These are phyloP conservation scores for Phytophthora syringae DNA, from an alignment of 352 stramenopile genomes.

Conservation along the genomic window DNA sequence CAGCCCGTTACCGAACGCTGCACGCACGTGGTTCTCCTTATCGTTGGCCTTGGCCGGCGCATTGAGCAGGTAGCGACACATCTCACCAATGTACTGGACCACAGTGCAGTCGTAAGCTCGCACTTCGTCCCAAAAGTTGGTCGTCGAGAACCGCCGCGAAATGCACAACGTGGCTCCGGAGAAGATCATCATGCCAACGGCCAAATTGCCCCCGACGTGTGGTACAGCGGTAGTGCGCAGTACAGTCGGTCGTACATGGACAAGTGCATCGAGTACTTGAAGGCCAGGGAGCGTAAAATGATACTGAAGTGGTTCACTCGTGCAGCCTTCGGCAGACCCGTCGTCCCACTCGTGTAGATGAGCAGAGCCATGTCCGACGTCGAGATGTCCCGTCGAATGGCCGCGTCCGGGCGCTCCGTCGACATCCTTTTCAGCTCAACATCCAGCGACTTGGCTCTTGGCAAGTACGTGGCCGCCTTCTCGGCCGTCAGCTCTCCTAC, in stretches of 20 bases:
- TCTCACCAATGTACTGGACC: conserved; percentile 92
- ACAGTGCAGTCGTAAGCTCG: conserved; percentile 71
- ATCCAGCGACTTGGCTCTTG: conserved; percentile 58
- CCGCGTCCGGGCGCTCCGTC: conserved; percentile 28
- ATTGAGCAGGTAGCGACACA: conserved; percentile 88
- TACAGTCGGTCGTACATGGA: conserved; percentile 75
- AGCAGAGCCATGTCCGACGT: conserved; percentile 72
- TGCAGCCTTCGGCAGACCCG: conserved; percentile 79
- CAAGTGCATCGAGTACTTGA: conserved; percentile 59
- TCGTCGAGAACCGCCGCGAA: conserved; percentile 75
- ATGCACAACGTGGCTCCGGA: conserved; percentile 80
- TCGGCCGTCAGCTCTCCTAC: conserved; percentile 27
- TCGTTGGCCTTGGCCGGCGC: conserved; percentile 54
- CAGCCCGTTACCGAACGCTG: conserved; percentile 92
- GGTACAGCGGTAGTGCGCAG: conserved; percentile 84
- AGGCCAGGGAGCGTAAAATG: conserved; percentile 60
- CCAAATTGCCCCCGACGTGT: conserved; percentile 86
- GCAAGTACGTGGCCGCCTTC: conserved; percentile 19
- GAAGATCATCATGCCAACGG: conserved; percentile 83
- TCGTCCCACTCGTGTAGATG: conserved; percentile 91
- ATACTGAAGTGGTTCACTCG: conserved; percentile 81
- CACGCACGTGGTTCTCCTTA: conserved; percentile 71
- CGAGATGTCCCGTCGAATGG: conserved; percentile 42
- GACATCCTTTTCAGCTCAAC: conserved; percentile 37
- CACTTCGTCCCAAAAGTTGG: conserved; percentile 82